These are phyloP conservation scores for Verticillium alfalfae DNA, from an alignment of 2,329 filamentous ascomycete genomes.

Conservation along the genomic window DNA sequence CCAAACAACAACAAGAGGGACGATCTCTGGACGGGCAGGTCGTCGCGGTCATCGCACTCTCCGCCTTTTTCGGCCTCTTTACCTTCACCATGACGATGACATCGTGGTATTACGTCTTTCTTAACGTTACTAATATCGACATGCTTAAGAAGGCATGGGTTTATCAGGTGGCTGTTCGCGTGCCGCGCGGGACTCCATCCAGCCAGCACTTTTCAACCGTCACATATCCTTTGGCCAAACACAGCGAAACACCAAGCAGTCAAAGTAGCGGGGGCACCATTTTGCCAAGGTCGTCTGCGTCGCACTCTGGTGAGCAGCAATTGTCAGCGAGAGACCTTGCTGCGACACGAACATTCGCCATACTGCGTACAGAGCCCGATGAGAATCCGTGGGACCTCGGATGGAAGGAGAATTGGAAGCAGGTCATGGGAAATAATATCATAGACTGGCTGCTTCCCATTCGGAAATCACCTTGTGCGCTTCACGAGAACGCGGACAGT, in stretches of 20 bases:
- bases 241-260: constrained; percentile 2
- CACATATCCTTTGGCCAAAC: constrained; percentile 49
- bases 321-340: constrained; percentile 27
- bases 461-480: constrained; percentile 65
- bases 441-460: constrained; percentile 80
- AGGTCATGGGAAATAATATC: constrained; percentile 68
- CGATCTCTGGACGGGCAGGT: constrained; percentile 49
- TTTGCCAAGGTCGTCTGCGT: not conserved
- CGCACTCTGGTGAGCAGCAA: not conserved
- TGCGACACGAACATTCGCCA: constrained; percentile 67
- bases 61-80: constrained; percentile 75
- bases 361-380: constrained; percentile 65
- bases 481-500: constrained; percentile 59
- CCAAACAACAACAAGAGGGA: constrained; percentile 41
- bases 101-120: constrained; percentile 61
- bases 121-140: constrained; percentile 83
- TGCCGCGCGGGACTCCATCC: constrained; percentile 45
- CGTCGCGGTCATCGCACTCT: constrained; percentile 61
- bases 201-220: constrained; percentile 44
- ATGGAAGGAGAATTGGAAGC: constrained; percentile 62
- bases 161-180: constrained; percentile 69
- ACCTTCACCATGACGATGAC: constrained; percentile 69
- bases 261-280: constrained; percentile 1
- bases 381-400: constrained; percentile 87
- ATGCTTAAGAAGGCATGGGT: constrained; percentile 58